phyloP scores from a whole-genome alignment of 2,329 filamentous ascomycete species.

The Phyllosticta citribraziliensis region DNA sequence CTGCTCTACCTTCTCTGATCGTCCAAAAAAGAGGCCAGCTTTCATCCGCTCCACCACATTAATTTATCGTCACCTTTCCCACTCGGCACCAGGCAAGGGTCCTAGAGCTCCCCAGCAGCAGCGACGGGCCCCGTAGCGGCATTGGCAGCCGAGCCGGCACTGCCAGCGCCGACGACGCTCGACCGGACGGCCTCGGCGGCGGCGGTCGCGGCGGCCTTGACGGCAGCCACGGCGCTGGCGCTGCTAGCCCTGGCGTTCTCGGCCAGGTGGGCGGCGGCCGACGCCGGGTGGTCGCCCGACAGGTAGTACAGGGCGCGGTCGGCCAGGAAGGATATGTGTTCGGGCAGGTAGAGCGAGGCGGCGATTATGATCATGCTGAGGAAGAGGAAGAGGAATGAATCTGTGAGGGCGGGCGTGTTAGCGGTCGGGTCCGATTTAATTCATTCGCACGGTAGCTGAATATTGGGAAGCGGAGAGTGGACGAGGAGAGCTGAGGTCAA shows the following conservation, averaged over 20 bases:
- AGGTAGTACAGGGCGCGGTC: constrained; percentile 92
- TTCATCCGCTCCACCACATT: background rate
- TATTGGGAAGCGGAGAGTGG: background rate
- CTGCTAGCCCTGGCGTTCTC: background rate
- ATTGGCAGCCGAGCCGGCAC: background rate
- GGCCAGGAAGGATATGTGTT: constrained; percentile 75
- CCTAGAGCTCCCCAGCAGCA: background rate
- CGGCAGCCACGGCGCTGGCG: background rate
- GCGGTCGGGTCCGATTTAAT: too few relatives aligned
- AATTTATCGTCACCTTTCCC: background rate
- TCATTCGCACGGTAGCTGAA: background rate
- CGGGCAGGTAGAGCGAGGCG: constrained; percentile 82
- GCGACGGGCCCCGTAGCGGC: background rate
- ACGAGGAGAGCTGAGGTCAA: background rate
- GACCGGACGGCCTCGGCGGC: background rate
- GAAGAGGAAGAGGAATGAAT: constrained; percentile 85
- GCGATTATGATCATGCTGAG: constrained; percentile 79
- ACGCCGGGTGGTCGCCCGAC: constrained; percentile 52
- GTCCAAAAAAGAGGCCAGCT: background rate
- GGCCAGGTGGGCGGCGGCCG: background rate
- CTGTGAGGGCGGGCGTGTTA: constrained; percentile 37
- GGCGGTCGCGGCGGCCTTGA: background rate
- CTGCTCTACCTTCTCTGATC: background rate
- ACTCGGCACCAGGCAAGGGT: background rate
- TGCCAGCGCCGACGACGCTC: background rate